A percentile compares a stretch with the other conserved stretches of the same genome.
phyloP scores from a whole-genome alignment of 2,329 filamentous ascomycete genomes.

The Albifimbria verrucaria region DNA sequence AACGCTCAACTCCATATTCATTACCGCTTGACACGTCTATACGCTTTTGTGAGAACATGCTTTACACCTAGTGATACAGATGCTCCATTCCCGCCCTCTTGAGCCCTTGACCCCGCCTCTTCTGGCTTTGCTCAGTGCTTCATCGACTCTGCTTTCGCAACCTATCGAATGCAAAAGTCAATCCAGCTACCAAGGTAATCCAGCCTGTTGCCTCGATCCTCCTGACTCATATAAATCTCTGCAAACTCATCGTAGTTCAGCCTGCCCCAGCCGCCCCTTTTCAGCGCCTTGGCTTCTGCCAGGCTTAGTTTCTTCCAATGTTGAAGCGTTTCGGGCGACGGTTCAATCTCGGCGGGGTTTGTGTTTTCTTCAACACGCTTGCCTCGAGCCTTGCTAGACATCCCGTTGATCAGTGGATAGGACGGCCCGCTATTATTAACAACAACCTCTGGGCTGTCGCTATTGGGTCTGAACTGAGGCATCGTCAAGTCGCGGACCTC shows the following conservation, averaged over 20 bases:
- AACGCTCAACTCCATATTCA: background rate
- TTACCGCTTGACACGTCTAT: background rate
- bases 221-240: conserved; percentile 65
- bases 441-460: conserved; percentile 18
- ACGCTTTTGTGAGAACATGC: background rate
- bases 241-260: conserved; percentile 80
- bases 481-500: conserved; percentile 56
- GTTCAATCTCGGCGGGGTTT: conserved; percentile 11
- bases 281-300: conserved; percentile 65
- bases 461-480: conserved; percentile 66
- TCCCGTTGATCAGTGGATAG: conserved; percentile 17
- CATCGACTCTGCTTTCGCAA: background rate
- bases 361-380: conserved; percentile 1
- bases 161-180: conserved; percentile 68
- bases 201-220: conserved; percentile 60
- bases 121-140: background rate
- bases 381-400: conserved; percentile 10
- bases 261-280: conserved; percentile 75
- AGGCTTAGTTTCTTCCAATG: conserved; percentile 56
- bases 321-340: conserved; percentile 31
- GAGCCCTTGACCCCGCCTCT: conserved; percentile 3
- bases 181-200: conserved; percentile 90
- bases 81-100: too few species aligned
- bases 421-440: conserved; percentile 9
- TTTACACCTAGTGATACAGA: background rate